A percentile compares a stretch with the other conserved stretches of the same genome.
Evolutionary conservation across 805 yeast genomes (phyloP).

Genomic region (Cyberlindnera xishuangbannaensis): DNA sequence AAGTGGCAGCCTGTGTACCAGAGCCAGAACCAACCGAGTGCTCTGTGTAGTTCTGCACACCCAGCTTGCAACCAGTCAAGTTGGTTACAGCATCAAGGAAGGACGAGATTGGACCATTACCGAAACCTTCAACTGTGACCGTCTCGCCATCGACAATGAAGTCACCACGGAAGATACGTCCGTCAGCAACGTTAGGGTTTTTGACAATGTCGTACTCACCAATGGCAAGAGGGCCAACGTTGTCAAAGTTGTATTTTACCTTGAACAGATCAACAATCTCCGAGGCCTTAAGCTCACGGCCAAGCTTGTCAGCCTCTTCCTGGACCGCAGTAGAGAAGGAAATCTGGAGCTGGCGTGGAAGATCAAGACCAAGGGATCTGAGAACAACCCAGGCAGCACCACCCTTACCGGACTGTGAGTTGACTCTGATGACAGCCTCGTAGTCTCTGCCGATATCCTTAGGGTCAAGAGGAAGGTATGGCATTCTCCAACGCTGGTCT

Average conservation of each 20-base stretch:
- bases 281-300: slow-evolving; percentile 62
- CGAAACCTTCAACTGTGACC: slow-evolving; percentile 45
- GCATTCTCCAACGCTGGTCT: slow-evolving; percentile 57
- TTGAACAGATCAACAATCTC: slow-evolving; percentile 59
- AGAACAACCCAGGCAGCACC: slow-evolving; percentile 82
- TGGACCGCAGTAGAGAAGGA: slow-evolving; percentile 63
- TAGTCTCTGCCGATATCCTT: slow-evolving; percentile 74
- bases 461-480: slow-evolving; percentile 78
- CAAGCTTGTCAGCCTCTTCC: slow-evolving; percentile 53
- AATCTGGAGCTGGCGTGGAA: slow-evolving; percentile 69
- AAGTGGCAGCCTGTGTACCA: slow-evolving; percentile 68
- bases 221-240: slow-evolving; percentile 30
- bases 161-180: slow-evolving; percentile 38
- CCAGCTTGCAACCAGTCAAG: slow-evolving; percentile 46
- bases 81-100: slow-evolving; percentile 58
- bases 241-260: slow-evolving; percentile 46
- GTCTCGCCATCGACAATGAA: slow-evolving; percentile 27
- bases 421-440: slow-evolving; percentile 79
- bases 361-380: slow-evolving; percentile 63
- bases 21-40: slow-evolving; percentile 72
- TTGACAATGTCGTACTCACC: slow-evolving; percentile 37
- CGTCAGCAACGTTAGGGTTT: slow-evolving; percentile 30
- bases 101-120: slow-evolving; percentile 78
- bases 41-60: slow-evolving; percentile 63
- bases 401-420: slow-evolving; percentile 85